Conservation (phyloP, 768 basidiomycete genomes). For the Favolaschia claudopus region DNA sequence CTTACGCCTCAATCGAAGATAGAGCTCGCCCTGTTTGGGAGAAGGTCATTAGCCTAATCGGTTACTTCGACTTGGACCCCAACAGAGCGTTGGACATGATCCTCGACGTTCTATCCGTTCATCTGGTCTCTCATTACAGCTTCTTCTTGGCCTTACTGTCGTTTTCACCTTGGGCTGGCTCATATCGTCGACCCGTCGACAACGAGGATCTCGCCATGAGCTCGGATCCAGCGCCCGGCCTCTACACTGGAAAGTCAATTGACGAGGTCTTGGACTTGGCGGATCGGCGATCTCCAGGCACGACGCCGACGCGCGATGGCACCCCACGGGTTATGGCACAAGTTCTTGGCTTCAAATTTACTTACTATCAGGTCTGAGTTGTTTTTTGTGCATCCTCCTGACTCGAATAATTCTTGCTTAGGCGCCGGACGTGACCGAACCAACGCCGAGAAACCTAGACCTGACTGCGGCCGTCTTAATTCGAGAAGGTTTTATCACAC, state of each 20-base stretch:
- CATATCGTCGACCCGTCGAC: slow-evolving; percentile 44
- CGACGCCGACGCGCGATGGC: slow-evolving; percentile 27
- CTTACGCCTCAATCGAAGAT: slow-evolving; percentile 61
- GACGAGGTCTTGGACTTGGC: slow-evolving; percentile 71
- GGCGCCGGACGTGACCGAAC: slow-evolving; percentile 66
- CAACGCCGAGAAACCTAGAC: slow-evolving; percentile 75
- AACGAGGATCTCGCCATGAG: slow-evolving; percentile 44
- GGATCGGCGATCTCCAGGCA: slow-evolving; percentile 44
- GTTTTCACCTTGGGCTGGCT: slow-evolving; percentile 86
- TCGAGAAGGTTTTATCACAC: slow-evolving; percentile 84
- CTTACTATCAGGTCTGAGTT: slow-evolving; percentile 79
- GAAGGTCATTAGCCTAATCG: slow-evolving; percentile 86
- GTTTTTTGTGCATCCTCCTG: not conserved
- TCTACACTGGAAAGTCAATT: slow-evolving; percentile 65
- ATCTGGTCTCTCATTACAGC: slow-evolving; percentile 81
- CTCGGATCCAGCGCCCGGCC: slow-evolving; percentile 44
- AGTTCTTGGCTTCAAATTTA: slow-evolving; percentile 97
- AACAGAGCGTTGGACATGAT: slow-evolving; percentile 93
- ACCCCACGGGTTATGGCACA: slow-evolving; percentile 80
- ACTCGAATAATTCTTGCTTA: slow-evolving; percentile 37
- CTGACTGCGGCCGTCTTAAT: slow-evolving; percentile 88
- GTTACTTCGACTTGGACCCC: slow-evolving; percentile 97
- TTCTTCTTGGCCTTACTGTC: slow-evolving; percentile 91
- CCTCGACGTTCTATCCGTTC: slow-evolving; percentile 87
- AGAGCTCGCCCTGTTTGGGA: slow-evolving; percentile 80